Base-by-base conservation (phyloP, 176 grass and related monocot species). In the Aegilops speltoides region DNA sequence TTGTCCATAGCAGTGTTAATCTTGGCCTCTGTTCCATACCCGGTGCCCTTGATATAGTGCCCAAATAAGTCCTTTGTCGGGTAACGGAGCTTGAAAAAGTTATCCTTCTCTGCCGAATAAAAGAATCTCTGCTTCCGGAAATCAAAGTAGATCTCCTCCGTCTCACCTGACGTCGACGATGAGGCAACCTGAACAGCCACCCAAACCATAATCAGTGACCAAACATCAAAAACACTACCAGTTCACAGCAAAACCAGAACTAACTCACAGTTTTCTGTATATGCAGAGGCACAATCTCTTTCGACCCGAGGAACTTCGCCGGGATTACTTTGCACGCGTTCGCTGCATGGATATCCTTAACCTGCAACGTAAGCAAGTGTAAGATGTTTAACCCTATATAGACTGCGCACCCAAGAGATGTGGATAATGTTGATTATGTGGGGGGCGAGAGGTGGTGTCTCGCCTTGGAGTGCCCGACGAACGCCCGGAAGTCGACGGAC, bases 121-220 rank as follows among this genome's bases (percentile, higher is more conserved):
- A 93, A 91, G 86, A 99, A 99, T 15, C 97, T 88, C 93, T 99
- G 97, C 90, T 99, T 99, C 80, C 97, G 89, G 75, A 99, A 99
- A 86, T 94, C 97, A 89, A 99, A 93, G 85, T 93, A 96, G 74
- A 99, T 96, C 87, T 96, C 97, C 54, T 99, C 92, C 14, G 71
- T 45, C 59, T 91, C 91, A 63, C 80, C 89, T 85, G 89, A 52
- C 33, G 83, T 43, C 7, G 92, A 96, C 8, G 97, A 91, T 16
- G 89, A 91, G 73, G 92, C 89, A 85, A 90, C 86, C 97, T 99
- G 83, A 79, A 85, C 31, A 79, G 65, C 25, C 62, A 79, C 6
- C 6, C 62, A 64, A 72, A 41, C 50, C 43, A 41, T 48, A 82
- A 5, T 84, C 8, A 77, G 66, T 82, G 79, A 57, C 23, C 33